Base-by-base conservation (phyloP, 2,329 filamentous ascomycete species). In the Penicillium sp. region DNA sequence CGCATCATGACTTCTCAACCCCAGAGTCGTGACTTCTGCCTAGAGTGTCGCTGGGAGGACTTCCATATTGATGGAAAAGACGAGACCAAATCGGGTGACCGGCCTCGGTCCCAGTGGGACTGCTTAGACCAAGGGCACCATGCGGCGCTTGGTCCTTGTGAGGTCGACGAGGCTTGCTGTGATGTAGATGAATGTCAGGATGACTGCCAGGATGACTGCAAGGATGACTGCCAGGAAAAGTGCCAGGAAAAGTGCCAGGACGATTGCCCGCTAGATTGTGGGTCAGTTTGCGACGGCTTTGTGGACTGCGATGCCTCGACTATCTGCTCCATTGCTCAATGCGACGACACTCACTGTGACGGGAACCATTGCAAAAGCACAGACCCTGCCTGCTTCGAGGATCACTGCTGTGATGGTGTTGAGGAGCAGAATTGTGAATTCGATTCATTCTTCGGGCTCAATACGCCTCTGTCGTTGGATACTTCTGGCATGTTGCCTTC, bases 1-100 rank as follows among this genome's bases (percentile, higher is more conserved):
- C 59, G 18, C 62, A 67, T 54, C 52, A 75, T 74, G 72, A 61
- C 66, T 49, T 63, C 68, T 52, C 68, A 70, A 59, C 55, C 65
- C 46, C 65, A 66, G 51, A 59, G 61, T 42, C 66, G 68, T 48
- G 67, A 72, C 51, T 74, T 71, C 58, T 76, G 74, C 57, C 68
- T 76, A 23, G 73, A 75, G 62, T 77, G 73, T 56, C 72, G 73
- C 43, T 76, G 73, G 74, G 70, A 75, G 46, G 62, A 66, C 3
- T 72, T 75, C 37, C 67, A 73, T 56, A 68, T 74, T 37, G 69
- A 71, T 53, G 65, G 66, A 7, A 69, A 69, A 57, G 59, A 65
- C 37, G 48, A 67, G 22, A 57, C 65, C 20, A 62, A 66, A 20
- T 44, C 67, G 11, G 62, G 60, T 49, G 60, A 58, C 23, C 58